Base-by-base conservation (phyloP, 768 basidiomycete genomes). In the Boletus rex-veris region DNA sequence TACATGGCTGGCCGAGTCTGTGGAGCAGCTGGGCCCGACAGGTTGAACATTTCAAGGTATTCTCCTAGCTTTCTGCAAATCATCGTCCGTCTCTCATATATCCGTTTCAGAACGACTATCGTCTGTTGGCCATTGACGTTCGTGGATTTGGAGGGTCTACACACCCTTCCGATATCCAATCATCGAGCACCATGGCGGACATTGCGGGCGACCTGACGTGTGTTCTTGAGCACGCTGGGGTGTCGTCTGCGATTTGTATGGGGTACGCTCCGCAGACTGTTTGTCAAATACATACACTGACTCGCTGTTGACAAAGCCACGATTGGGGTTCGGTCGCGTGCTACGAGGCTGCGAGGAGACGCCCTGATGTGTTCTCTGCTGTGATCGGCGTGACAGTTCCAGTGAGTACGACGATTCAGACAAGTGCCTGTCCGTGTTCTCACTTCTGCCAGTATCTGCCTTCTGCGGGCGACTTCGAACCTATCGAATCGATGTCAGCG, bases 1-100 rank as follows among this genome's bases (percentile, higher is more conserved):
- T 90, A 0, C 88, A 90, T 60, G 88, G 88, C 4, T 90, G 88
- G 88, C 88, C 88, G 1, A 78, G 83, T 58, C 66, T 89, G 4
- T 90, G 88, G 88, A 84, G 81, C 50, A 80, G 78, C 18, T 90
- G 88, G 88, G 77, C 82, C 35, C 78, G 77, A 31, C 88, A 90
- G 63, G 88, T 90, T 16, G 71, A 80, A 47, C 78, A 81, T 55
- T 84, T 90, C 65, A 67, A 83, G 72, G 87, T 80, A 58, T 31
- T 64, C 56, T 14, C 3, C 16, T 8, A 3, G 18, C 9, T 7
- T 11, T 1, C 5, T 21, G 18, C 18, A 18, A 12, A 18, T 16
- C 14, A 19, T 12, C 14, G 12, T 0, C 15, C 15, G 30, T 43
- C 26, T 35, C 37, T 42, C 45, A 51, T 38, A 9, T 4, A 5